phyloP scores from a whole-genome alignment of 768 basidiomycete genomes.

The Leccinellum rugosiceps region DNA sequence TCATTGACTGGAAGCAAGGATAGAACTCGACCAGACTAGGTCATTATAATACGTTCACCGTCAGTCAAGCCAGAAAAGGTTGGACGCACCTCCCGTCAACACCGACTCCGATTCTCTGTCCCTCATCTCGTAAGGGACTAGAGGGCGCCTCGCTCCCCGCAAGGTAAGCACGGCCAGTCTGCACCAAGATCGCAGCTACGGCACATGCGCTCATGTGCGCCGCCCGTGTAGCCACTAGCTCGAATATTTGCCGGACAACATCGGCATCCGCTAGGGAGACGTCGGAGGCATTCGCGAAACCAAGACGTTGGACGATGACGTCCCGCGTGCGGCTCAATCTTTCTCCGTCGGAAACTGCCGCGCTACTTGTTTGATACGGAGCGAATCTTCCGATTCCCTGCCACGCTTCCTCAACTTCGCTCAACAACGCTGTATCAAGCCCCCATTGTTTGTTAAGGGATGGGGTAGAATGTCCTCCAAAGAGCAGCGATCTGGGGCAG shows the following conservation, averaged over 20 bases:
- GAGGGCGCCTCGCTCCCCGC: conserved; percentile 31
- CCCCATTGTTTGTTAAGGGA: conserved; percentile 89
- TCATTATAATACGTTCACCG: neutral
- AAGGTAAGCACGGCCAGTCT: conserved; percentile 68
- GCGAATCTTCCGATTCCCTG: conserved; percentile 37
- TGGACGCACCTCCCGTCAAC: conserved; percentile 81
- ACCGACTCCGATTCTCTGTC: conserved; percentile 70
- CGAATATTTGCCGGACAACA: conserved; percentile 79
- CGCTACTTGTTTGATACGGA: conserved; percentile 17
- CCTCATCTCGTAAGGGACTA: conserved; percentile 29
- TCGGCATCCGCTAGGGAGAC: conserved; percentile 63
- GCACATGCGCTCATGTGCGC: conserved; percentile 83
- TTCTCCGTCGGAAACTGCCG: conserved; percentile 9
- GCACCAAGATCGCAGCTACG: conserved; percentile 79
- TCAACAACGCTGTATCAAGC: conserved; percentile 91
- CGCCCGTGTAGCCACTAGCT: conserved; percentile 76
- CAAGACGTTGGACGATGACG: conserved; percentile 61
- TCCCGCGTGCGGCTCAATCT: conserved; percentile 55
- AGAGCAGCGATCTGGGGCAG: conserved; percentile 66
- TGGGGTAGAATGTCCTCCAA: conserved; percentile 72
- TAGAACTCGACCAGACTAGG: conserved; percentile 86
- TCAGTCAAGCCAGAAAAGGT: neutral
- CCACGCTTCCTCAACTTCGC: conserved; percentile 78
- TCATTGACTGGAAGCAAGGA: conserved; percentile 73
- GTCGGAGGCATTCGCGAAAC: conserved; percentile 46